phyloP scores from a whole-genome alignment of 495 filamentous ascomycete species.

The Durotheca rogersii region DNA sequence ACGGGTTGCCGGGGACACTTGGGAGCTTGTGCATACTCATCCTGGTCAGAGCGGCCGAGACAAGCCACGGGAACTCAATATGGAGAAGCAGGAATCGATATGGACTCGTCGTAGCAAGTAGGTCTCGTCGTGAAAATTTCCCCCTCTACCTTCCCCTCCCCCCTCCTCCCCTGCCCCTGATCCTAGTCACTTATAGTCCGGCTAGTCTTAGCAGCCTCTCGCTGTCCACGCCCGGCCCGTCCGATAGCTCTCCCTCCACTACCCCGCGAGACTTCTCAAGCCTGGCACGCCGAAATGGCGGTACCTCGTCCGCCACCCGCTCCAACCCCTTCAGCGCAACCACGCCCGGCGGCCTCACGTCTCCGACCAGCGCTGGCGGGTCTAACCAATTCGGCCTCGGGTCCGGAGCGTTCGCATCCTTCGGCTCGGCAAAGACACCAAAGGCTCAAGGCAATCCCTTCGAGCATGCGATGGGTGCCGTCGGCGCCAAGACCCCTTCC shows the following conservation, averaged over 20 bases:
- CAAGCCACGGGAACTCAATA: conserved; percentile 22
- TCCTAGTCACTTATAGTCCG: conserved; percentile 19
- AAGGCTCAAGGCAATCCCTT: conserved; percentile 83
- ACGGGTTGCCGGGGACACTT: conserved; percentile 15
- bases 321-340: conserved; percentile 84
- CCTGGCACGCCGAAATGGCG: conserved; percentile 50
- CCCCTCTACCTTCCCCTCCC: conserved; percentile 2
- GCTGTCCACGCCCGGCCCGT: conserved; percentile 67
- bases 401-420: conserved; percentile 93
- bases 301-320: conserved; percentile 73
- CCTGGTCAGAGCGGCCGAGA: conserved; percentile 20
- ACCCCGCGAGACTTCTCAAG: conserved; percentile 57
- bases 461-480: conserved; percentile 64
- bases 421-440: conserved; percentile 83
- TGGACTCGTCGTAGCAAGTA: conserved; percentile 95
- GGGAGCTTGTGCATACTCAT: conserved; percentile 29
- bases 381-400: conserved; percentile 93
- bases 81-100: conserved; percentile 53
- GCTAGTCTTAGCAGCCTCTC: conserved; percentile 84
- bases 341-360: conserved; percentile 69
- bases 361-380: conserved; percentile 82
- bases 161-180: not conserved
- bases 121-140: conserved; percentile 35
- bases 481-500: conserved; percentile 66
- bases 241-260: conserved; percentile 61